These are phyloP conservation scores for Rhynchospora breviuscula DNA, from an alignment of 176 grass and related monocot genomes.

Conservation along the genomic window DNA sequence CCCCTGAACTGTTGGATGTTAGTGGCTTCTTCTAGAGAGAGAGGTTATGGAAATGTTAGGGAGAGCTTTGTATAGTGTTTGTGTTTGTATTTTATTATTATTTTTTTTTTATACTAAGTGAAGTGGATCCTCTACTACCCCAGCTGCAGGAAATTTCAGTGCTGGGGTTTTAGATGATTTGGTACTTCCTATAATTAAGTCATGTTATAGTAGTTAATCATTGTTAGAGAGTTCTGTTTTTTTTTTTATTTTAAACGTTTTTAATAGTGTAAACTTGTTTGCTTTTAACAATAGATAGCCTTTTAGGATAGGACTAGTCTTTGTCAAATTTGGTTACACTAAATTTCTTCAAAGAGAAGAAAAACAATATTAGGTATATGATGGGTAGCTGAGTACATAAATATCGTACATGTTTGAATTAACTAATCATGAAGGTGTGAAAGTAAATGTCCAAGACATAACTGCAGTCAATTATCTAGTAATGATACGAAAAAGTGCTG, in stretches of 20 bases:
- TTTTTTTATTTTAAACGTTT: not conserved
- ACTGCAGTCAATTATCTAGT: not conserved
- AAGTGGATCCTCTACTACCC: conserved; percentile 10
- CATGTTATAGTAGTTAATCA: conserved; percentile 3
- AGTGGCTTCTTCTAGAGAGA: conserved; percentile 28
- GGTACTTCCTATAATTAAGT: not conserved
- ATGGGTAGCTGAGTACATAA: not conserved
- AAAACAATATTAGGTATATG: not conserved
- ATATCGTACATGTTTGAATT: conserved; percentile 1
- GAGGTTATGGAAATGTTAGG: not conserved
- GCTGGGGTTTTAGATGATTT: conserved; percentile 19
- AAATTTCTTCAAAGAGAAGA: not conserved
- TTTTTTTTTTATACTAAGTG: conserved; percentile 7
- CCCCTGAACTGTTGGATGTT: conserved; percentile 25
- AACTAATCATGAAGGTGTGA: not conserved
- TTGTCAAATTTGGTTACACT: not conserved
- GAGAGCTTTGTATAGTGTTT: not conserved
- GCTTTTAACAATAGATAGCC: not conserved
- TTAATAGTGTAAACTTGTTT: not conserved
- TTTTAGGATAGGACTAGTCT: not conserved
- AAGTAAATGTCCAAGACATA: not conserved
- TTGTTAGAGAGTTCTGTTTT: not conserved
- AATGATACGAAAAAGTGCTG: not conserved
- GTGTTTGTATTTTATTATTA: not conserved
- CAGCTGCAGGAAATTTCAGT: conserved; percentile 10